phyloP scores from a whole-genome alignment of 257 asterid genomes.

The Ophiorrhiza pumila region DNA sequence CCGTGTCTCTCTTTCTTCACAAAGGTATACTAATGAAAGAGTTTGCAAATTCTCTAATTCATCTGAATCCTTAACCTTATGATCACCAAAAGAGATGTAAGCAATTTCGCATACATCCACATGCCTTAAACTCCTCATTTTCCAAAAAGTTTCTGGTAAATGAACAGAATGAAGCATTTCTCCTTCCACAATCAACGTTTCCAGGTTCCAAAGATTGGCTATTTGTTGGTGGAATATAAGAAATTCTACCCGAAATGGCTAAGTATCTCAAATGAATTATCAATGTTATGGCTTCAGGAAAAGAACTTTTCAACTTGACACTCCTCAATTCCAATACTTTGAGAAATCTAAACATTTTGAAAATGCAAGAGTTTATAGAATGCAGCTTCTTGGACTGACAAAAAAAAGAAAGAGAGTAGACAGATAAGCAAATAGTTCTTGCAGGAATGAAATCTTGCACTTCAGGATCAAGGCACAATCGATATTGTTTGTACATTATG shows the following conservation, averaged over 20 bases:
- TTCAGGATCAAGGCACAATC: neutral
- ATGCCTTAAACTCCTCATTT: constrained; percentile 13
- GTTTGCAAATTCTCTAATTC: neutral
- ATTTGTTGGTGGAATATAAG: neutral
- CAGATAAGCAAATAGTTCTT: neutral
- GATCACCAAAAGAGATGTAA: neutral
- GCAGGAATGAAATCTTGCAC: neutral
- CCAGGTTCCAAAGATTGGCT: neutral
- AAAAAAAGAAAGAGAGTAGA: neutral
- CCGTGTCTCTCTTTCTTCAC: neutral
- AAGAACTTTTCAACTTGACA: neutral
- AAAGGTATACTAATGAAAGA: neutral
- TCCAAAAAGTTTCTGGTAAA: constrained; percentile 10
- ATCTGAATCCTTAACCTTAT: neutral
- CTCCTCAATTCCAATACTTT: constrained; percentile 10
- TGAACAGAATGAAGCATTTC: neutral
- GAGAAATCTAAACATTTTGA: neutral
- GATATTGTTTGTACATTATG: neutral
- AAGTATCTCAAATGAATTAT: constrained; percentile 9
- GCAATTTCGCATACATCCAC: neutral
- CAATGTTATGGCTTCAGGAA: neutral
- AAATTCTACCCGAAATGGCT: neutral
- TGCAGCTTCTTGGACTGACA: too few relatives aligned
- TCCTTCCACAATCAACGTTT: constrained; percentile 4
- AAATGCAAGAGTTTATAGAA: neutral